Evolutionary conservation across 2,329 filamentous ascomycete genomes (phyloP), one percentile per base, ranked within the genome.

Genomic region (Bertia moriformis): DNA sequence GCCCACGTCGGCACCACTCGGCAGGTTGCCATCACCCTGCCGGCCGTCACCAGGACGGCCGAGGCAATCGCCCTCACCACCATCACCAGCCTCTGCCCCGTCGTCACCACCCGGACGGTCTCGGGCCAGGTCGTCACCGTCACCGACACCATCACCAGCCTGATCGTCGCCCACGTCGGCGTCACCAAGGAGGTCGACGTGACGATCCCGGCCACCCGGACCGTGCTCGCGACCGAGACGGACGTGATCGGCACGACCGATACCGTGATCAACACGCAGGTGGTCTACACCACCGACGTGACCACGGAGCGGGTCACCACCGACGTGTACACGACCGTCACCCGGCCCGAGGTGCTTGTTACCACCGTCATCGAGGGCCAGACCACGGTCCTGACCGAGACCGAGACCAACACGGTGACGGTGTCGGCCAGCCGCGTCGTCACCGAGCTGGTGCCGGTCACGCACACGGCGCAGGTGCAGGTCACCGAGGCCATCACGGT

Each of bases 81-180:
- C 4, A 40, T 59, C 24, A 69, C 65, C 13, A 58, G 54, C 14
- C 51, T 66, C 13, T 65, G 61, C 49, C 61, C 63, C 5, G 48
- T 68, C 13, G 68, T 64, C 1, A 54, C 62, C 46, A 62, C 61
- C 37, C 60, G 58, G 49, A 64, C 60, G 2, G 39, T 66, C 3
- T 57, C 49, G 18, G 67, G 67, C 19, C 48, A 54, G 29, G 59
- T 58, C 3, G 51, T 62, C 1, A 55, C 60, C 12, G 51, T 60
- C 14, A 60, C 58, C 17, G 61, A 56, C 54, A 61, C 56, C 4
- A 59, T 57, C 12, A 65, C 57, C 1, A 55, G 52, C 5, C 57
- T 57, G 19, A 49, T 59, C 19, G n/a, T n/a, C n/a, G n/a, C n/a
- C n/a, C n/a, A n/a, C n/a, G 47, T 50, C 14, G 55, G 47, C 7